Conservation (phyloP, 108 stramenopile species). For the Seminavis robusta region DNA sequence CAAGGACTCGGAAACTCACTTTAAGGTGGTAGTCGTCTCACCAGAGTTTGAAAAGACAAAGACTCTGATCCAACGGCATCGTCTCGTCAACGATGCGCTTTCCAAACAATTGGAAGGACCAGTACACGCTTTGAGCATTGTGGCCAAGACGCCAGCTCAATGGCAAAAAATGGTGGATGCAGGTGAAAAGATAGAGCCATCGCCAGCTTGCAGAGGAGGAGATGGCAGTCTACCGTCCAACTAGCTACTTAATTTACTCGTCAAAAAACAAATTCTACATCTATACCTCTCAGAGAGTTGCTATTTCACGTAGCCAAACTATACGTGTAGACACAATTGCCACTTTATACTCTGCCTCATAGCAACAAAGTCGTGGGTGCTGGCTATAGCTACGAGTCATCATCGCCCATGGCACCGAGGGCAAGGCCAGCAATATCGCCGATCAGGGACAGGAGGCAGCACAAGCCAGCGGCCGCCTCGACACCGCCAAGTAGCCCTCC, state of each 20-base stretch:
- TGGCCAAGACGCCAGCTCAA: slow-evolving; percentile 92
- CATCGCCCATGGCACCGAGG: too few species aligned
- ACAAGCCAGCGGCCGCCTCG: too few species aligned
- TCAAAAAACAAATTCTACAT: slow-evolving; percentile 7
- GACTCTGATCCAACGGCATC: slow-evolving; percentile 73
- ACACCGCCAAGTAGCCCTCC: too few species aligned
- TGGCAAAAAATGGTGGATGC: slow-evolving; percentile 62
- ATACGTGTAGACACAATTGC: too few species aligned
- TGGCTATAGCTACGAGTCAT: too few species aligned
- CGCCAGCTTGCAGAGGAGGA: slow-evolving; percentile 75
- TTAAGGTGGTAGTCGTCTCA: slow-evolving; percentile 91
- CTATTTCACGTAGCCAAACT: too few species aligned
- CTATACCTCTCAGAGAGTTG: too few species aligned
- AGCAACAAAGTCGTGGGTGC: too few species aligned
- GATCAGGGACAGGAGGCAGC: too few species aligned
- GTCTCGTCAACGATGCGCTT: slow-evolving; percentile 75
- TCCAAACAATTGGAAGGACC: slow-evolving; percentile 75
- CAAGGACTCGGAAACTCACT: slow-evolving; percentile 88
- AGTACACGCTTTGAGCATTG: slow-evolving; percentile 95
- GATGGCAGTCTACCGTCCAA: slow-evolving; percentile 80
- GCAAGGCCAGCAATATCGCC: too few species aligned
- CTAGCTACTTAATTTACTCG: too few species aligned
- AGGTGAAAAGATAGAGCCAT: slow-evolving; percentile 41
- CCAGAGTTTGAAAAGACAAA: slow-evolving; percentile 62
- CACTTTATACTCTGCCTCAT: too few species aligned